These are phyloP conservation scores for Blastobotrys ciferrii DNA, from an alignment of 1,139 yeast species.

Conservation along the genomic window DNA sequence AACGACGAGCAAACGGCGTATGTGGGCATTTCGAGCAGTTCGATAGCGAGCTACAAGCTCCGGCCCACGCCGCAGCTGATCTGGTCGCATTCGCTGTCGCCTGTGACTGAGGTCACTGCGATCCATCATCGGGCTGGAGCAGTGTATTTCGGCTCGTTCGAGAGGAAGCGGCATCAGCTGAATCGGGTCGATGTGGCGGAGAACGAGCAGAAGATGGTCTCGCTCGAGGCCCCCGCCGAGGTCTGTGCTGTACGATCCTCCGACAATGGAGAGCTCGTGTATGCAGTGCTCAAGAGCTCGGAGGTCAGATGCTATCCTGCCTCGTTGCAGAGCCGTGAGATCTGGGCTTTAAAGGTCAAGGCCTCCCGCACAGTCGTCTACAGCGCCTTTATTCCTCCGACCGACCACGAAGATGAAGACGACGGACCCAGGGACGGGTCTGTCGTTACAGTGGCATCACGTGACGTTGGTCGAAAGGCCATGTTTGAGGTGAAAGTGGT, in stretches of 20 bases:
- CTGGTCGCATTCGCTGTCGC: conserved; percentile 73
- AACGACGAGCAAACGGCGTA: conserved; percentile 29
- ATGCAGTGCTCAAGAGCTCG: conserved; percentile 24
- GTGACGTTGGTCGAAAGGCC: conserved; percentile 19
- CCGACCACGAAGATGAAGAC: conserved; percentile 13
- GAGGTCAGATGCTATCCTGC: conserved; percentile 21
- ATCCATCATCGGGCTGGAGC: conserved; percentile 19
- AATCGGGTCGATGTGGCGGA: conserved; percentile 20
- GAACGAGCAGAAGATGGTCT: conserved; percentile 14
- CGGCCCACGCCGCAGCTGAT: conserved; percentile 78
- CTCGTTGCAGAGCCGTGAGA: conserved; percentile 13
- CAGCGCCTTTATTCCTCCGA: conserved; percentile 17
- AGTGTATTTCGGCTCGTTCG: conserved; percentile 24
- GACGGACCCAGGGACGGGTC: conserved; percentile 27
- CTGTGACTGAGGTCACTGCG: conserved; percentile 48
- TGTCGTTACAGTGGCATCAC: conserved; percentile 24
- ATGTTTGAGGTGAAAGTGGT: conserved; percentile 20
- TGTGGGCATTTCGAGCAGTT: conserved; percentile 75
- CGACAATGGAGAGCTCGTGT: conserved; percentile 17
- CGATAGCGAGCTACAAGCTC: conserved; percentile 65
- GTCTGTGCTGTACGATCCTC: conserved; percentile 21
- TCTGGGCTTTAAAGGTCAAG: conserved; percentile 25
- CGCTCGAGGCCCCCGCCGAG: conserved; percentile 18
- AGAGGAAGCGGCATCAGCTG: conserved; percentile 30
- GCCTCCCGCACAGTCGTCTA: conserved; percentile 23